Evolutionary conservation across 2,329 filamentous ascomycete genomes (phyloP), one percentile per base, ranked within the genome.

Genomic region (Tetracladium maxilliforme): DNA sequence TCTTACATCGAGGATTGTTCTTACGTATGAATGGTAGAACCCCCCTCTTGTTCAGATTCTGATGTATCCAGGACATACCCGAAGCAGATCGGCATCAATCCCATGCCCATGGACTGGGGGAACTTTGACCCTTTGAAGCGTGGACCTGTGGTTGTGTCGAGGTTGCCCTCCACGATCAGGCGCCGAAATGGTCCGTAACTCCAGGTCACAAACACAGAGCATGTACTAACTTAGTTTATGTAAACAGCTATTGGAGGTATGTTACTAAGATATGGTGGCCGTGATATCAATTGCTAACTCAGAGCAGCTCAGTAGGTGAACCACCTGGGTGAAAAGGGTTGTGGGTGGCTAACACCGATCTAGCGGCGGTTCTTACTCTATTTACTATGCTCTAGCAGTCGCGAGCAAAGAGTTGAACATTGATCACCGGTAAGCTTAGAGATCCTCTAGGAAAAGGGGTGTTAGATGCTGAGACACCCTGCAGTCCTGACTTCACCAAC

Each of bases 381-480:
- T 94, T 35, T 95, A 95, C 56, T 84, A 92, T 45, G 87, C 87
- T 13, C 65, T 95, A 15, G 87, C 87, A 9, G 74, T 95, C 35
- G 87, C 87, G 13, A 90, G 82, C 46, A 86, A 87, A 41, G 79
- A 95, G 46, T 67, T 95, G 30, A 71, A 82, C 33, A 64, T 71
- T 20, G 76, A 92, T 38, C 86, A 94, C 51, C 78, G 52, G 64
- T 66, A 43, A 27, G 51, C 33, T 15, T 9, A n/a, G n/a, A n/a
- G n/a, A n/a, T n/a, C 18, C 18, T 19, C 18, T 19, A 19, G 18
- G 9, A 19, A 19, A 19, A 9, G 18, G n/a, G n/a, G n/a, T n/a
- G n/a, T n/a, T n/a, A n/a, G n/a, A n/a, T n/a, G n/a, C n/a, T n/a
- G n/a, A n/a, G n/a, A 12, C 13, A 8, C 12, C 10, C 8, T 8